phyloP scores from a whole-genome alignment of 2,329 filamentous ascomycete species.

The Fusarium sp. region DNA sequence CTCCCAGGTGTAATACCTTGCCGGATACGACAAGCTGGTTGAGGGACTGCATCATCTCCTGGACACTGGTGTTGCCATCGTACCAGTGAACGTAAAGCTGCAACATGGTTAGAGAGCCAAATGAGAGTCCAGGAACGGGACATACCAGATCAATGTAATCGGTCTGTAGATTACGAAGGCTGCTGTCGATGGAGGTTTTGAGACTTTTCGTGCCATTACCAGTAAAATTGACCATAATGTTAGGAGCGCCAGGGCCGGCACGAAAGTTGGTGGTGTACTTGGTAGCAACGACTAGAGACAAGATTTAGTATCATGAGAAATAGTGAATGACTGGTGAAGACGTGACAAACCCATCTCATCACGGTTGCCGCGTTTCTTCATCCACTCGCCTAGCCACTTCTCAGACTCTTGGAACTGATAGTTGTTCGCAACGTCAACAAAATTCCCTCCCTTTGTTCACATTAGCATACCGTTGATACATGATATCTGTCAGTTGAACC shows the following conservation, averaged over 20 bases:
- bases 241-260: slow-evolving; percentile 53
- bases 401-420: slow-evolving; percentile 74
- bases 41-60: slow-evolving; percentile 75
- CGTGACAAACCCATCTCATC: slow-evolving; percentile 68
- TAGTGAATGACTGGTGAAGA: neutral
- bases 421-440: slow-evolving; percentile 77
- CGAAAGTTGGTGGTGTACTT: slow-evolving; percentile 73
- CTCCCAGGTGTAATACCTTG: slow-evolving; percentile 73
- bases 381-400: slow-evolving; percentile 76
- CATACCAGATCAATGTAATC: slow-evolving; percentile 74
- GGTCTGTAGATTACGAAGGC: slow-evolving; percentile 70
- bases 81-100: slow-evolving; percentile 73
- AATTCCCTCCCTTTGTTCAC: slow-evolving; percentile 65
- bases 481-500: neutral
- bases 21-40: slow-evolving; percentile 69
- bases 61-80: slow-evolving; percentile 74
- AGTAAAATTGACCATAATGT: slow-evolving; percentile 62
- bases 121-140: neutral
- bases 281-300: slow-evolving; percentile 69
- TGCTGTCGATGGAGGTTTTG: slow-evolving; percentile 64
- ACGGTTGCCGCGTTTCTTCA: slow-evolving; percentile 70
- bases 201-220: slow-evolving; percentile 73
- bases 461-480: slow-evolving; percentile 17
- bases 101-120: neutral
- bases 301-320: slow-evolving; percentile 1